These are phyloP conservation scores for Termitomyces titanicus DNA, from an alignment of 768 basidiomycete genomes.

Conservation along the genomic window DNA sequence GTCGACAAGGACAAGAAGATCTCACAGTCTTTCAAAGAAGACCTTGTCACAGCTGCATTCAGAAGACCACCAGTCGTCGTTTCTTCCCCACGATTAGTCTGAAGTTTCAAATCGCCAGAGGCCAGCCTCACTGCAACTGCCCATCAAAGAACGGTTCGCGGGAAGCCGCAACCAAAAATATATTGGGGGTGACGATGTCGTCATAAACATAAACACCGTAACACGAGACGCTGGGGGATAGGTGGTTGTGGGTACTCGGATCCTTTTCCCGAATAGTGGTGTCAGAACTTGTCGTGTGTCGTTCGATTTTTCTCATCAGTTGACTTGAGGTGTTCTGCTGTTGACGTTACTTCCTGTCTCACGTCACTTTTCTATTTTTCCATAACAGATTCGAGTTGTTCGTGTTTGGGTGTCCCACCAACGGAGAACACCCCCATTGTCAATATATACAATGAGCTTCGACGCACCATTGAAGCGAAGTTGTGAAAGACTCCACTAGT, in stretches of 20 bases:
- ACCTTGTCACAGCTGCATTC: neutral
- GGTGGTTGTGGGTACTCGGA: neutral
- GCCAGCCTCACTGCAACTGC: neutral
- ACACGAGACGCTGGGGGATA: neutral
- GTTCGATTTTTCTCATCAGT: neutral
- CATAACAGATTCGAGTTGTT: neutral
- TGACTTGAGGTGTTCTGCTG: neutral
- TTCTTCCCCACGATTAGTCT: constrained; percentile 2
- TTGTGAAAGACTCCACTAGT: neutral
- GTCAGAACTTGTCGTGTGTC: neutral
- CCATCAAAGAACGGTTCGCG: constrained; percentile 6
- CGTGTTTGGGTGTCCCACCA: neutral
- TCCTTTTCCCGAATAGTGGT: neutral
- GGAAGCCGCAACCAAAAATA: constrained; percentile 2
- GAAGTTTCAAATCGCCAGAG: neutral
- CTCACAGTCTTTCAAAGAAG: neutral
- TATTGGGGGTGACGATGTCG: constrained; percentile 1
- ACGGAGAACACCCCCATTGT: neutral
- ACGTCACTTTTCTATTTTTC: neutral
- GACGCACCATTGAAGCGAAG: neutral
- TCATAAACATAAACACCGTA: neutral
- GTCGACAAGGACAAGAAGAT: neutral
- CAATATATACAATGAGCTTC: too few relatives aligned
- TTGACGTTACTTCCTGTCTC: neutral
- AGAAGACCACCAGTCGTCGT: neutral